Evolutionary conservation across 306 rosid species (phyloP).

Genomic region (Vicia sativa): DNA sequence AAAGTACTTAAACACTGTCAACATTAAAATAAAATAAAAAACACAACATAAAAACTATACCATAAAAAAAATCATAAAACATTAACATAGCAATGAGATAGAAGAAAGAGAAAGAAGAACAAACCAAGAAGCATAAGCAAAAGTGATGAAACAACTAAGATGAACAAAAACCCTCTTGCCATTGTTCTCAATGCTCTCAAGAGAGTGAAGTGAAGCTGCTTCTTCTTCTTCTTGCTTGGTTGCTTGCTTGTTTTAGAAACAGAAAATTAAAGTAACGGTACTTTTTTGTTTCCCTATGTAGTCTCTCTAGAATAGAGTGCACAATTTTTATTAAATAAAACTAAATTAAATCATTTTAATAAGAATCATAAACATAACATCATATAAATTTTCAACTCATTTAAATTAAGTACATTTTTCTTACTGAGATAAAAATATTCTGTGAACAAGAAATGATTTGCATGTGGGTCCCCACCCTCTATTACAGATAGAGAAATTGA

Average conservation of each 20-base stretch:
- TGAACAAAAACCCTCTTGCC: constrained; percentile 49
- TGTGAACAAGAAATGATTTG: too few relatives aligned
- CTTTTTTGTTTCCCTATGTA: constrained; percentile 16
- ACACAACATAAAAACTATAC: neutral
- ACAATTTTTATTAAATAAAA: neutral
- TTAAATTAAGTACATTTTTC: too few relatives aligned
- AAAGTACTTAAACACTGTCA: neutral
- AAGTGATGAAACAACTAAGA: constrained; percentile 47
- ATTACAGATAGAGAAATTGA: neutral
- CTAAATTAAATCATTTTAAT: neutral
- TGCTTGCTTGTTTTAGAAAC: constrained; percentile 26
- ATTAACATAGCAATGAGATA: neutral
- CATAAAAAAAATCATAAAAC: neutral
- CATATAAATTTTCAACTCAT: neutral
- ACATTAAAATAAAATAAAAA: neutral
- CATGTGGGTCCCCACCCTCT: neutral
- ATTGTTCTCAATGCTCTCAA: constrained; percentile 34
- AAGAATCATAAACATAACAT: neutral
- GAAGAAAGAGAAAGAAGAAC: constrained; percentile 36
- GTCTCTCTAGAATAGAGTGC: constrained; percentile 1
- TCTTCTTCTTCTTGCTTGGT: neutral
- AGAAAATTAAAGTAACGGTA: constrained; percentile 57
- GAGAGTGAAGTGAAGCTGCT: constrained; percentile 32
- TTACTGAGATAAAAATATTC: too few relatives aligned
- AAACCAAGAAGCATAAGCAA: constrained; percentile 69